Evolutionary conservation across 2,329 filamentous ascomycete species (phyloP).

Genomic region (Penicillium sp.): DNA sequence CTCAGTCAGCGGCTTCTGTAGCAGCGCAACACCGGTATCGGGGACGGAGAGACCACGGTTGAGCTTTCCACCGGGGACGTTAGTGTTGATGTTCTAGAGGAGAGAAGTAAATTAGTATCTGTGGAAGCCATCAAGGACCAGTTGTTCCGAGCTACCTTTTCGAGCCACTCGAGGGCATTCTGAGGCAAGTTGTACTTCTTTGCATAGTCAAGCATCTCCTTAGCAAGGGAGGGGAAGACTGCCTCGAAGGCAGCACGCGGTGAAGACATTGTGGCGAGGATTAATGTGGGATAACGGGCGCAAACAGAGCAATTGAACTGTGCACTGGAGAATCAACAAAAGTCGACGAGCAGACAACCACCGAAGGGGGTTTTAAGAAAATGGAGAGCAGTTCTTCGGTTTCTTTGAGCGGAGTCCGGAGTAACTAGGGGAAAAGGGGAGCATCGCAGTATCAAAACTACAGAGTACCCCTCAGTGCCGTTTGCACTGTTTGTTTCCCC

Average conservation of each 20-base stretch:
- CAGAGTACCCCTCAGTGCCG: slow-evolving; percentile 12
- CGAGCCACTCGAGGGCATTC: slow-evolving; percentile 83
- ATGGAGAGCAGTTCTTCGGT: background rate
- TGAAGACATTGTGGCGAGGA: slow-evolving; percentile 62
- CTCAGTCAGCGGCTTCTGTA: slow-evolving; percentile 71
- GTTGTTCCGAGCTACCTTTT: slow-evolving; percentile 61
- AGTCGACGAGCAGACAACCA: background rate
- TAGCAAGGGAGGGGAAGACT: slow-evolving; percentile 83
- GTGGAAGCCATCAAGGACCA: background rate
- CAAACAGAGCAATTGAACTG: slow-evolving; percentile 1
- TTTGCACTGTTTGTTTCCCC: slow-evolving; percentile 35
- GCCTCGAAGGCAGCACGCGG: slow-evolving; percentile 80
- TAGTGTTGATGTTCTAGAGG: slow-evolving; percentile 66
- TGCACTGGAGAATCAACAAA: slow-evolving; percentile 6
- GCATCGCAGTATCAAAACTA: background rate
- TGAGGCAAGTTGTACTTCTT: slow-evolving; percentile 81
- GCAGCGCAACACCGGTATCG: slow-evolving; percentile 83
- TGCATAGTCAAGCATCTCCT: slow-evolving; percentile 79
- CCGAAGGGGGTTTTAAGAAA: background rate
- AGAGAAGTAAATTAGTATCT: background rate
- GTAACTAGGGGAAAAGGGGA: slow-evolving; percentile 6
- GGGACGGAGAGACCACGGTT: slow-evolving; percentile 98
- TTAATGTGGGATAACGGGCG: background rate
- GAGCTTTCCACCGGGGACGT: slow-evolving; percentile 93
- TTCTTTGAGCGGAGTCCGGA: slow-evolving; percentile 11